Evolutionary conservation across 1,284 basidiomycete genomes (phyloP), one percentile per base, ranked within the genome.

Genomic region (Leccinum subfulvum): DNA sequence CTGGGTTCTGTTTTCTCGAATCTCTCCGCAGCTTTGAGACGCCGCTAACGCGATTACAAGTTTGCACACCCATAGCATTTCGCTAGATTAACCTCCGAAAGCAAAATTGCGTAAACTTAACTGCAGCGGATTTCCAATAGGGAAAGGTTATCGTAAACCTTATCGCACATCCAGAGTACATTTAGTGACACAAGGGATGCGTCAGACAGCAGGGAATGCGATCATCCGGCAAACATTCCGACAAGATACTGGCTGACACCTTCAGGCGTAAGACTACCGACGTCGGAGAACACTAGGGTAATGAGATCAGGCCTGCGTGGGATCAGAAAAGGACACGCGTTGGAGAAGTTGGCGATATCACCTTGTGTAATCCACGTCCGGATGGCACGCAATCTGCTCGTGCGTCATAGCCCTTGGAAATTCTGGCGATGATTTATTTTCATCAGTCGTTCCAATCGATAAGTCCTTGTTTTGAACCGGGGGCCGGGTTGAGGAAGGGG

Each of bases 241-340:
- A 95, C 91, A 62, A 95, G 82, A 73, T 94, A 94, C 76, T 94
- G 92, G 73, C 91, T 94, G 58, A 96, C 94, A 62, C 92, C 94
- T 76, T 92, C 90, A 49, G 95, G 95, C 18, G 95, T 96, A 66
- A 97, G 80, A 66, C 93, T 92, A 39, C 95, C 95, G 28, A 96
- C 90, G 68, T 97, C 95, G 62, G 91, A 94, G 71, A 97, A 93
- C 37, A 97, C 90, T 37, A 96, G 82, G 13, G 92, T 90, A 68
- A 97, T 95, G 68, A 95, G 78, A 78, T 95, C 91, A 64, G 93
- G 92, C 71, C 90, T 92, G 73, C 54, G 63, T 62, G 62, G 57
- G 63, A 70, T 76, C 51, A 76, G 72, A 64, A 68, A 64, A 62
- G 57, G 57, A 61, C 64, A 66, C 10, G 62, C 51, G 41, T 44